Evolutionary conservation across 2,329 filamentous ascomycete species (phyloP).

Genomic region (Stenocarpella maydis): DNA sequence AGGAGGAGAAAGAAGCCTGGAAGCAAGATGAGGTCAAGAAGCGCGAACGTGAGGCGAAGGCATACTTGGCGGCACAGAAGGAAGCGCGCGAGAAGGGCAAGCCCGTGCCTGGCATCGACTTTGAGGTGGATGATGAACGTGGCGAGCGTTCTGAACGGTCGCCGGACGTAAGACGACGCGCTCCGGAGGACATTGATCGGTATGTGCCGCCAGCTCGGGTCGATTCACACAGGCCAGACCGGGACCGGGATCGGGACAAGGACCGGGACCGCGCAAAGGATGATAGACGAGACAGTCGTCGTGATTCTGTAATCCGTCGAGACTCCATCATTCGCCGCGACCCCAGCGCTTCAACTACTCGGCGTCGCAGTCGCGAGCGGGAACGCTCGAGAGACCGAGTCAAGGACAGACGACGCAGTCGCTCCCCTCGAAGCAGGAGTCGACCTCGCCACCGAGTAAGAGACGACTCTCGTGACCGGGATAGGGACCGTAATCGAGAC

Average conservation of each 20-base stretch:
- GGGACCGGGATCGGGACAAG: conserved; percentile 38
- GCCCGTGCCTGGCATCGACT: conserved; percentile 65
- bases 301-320: conserved; percentile 21
- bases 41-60: conserved; percentile 70
- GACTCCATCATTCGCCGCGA: conserved; percentile 32
- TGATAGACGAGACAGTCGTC: conserved; percentile 19
- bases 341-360: conserved; percentile 20
- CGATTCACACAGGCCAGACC: conserved; percentile 36
- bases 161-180: conserved; percentile 51
- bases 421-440: conserved; percentile 42
- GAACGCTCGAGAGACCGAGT: conserved; percentile 31
- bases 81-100: conserved; percentile 67
- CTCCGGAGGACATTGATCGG: conserved; percentile 54
- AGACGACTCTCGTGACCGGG: conserved; percentile 42
- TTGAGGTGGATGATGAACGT: conserved; percentile 55
- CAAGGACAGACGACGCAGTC: conserved; percentile 37
- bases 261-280: conserved; percentile 36
- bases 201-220: conserved; percentile 50
- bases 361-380: conserved; percentile 33
- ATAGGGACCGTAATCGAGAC: conserved; percentile 45
- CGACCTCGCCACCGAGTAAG: conserved; percentile 44
- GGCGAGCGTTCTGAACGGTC: conserved; percentile 41
- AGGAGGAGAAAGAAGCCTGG: conserved; percentile 62
- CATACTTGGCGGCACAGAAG: conserved; percentile 68
- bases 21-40: conserved; percentile 70